Conservation (phyloP, 1,284 basidiomycete genomes). For the Austroboletus novae-zelandiae region DNA sequence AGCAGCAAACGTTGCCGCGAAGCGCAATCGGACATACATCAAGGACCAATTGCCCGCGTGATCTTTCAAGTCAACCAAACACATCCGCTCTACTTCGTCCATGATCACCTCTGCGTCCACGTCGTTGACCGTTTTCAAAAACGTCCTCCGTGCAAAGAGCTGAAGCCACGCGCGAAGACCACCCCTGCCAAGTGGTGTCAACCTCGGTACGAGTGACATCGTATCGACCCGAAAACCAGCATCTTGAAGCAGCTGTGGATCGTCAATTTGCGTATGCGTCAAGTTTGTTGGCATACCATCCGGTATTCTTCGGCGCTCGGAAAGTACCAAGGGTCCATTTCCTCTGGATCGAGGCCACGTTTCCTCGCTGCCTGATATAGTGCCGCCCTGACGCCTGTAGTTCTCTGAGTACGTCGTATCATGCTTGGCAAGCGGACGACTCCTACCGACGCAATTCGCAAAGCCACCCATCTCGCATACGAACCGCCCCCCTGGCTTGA, state of each 20-base stretch:
- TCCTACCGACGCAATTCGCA: conserved; percentile 61
- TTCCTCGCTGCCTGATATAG: conserved; percentile 54
- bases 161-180: conserved; percentile 69
- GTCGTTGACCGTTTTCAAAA: conserved; percentile 52
- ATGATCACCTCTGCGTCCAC: conserved; percentile 59
- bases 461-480: conserved; percentile 79
- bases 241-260: conserved; percentile 50
- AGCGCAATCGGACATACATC: conserved; percentile 72
- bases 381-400: conserved; percentile 57
- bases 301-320: conserved; percentile 68
- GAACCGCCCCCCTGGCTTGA: conserved; percentile 70
- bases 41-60: conserved; percentile 60
- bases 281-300: conserved; percentile 38
- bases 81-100: conserved; percentile 60
- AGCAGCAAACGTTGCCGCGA: conserved; percentile 35
- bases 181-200: conserved; percentile 59
- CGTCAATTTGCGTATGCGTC: neutral
- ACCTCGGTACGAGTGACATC: conserved; percentile 63
- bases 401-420: neutral
- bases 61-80: conserved; percentile 59
- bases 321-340: conserved; percentile 81
- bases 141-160: conserved; percentile 59
- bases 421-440: conserved; percentile 4
- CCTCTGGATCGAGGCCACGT: conserved; percentile 57
- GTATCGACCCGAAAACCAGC: conserved; percentile 55